phyloP scores from a whole-genome alignment of 768 basidiomycete species.

The Rhodotorula babjevae region DNA sequence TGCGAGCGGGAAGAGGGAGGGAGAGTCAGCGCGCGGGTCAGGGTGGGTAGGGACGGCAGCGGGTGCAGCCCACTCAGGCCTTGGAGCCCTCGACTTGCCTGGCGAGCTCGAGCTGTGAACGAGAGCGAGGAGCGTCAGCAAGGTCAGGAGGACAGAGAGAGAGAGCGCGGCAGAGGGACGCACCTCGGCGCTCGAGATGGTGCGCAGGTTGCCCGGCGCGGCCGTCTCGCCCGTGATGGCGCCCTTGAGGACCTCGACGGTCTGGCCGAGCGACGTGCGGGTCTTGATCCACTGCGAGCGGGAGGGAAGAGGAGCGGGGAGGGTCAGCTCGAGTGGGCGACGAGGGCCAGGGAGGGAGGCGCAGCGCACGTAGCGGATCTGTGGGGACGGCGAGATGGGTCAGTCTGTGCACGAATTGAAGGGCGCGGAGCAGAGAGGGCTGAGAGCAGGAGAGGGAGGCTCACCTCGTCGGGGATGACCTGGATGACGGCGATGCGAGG shows the following conservation, averaged over 20 bases:
- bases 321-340: neutral
- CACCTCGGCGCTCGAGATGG: slow-evolving; percentile 23
- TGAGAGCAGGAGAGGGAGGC: neutral
- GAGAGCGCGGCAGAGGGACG: neutral
- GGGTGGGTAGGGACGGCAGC: neutral
- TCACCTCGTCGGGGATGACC: slow-evolving; percentile 36
- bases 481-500: slow-evolving; percentile 38
- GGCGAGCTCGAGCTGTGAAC: neutral
- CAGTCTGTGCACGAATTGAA: neutral
- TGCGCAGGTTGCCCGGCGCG: slow-evolving; percentile 33
- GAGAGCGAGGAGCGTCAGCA: neutral
- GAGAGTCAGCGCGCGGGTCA: neutral
- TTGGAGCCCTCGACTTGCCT: slow-evolving; percentile 1
- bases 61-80: neutral
- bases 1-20: neutral
- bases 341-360: neutral
- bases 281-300: slow-evolving; percentile 32
- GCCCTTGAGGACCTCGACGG: slow-evolving; percentile 36
- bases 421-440: too few relatives aligned
- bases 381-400: neutral
- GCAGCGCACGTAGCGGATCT: slow-evolving; percentile 31
- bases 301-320: neutral
- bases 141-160: neutral
- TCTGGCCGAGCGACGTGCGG: slow-evolving; percentile 23
- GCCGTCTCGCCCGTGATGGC: slow-evolving; percentile 40